These are phyloP conservation scores for Lipomyces spencermartinsiae DNA, from an alignment of 805 yeast genomes.

Conservation along the genomic window DNA sequence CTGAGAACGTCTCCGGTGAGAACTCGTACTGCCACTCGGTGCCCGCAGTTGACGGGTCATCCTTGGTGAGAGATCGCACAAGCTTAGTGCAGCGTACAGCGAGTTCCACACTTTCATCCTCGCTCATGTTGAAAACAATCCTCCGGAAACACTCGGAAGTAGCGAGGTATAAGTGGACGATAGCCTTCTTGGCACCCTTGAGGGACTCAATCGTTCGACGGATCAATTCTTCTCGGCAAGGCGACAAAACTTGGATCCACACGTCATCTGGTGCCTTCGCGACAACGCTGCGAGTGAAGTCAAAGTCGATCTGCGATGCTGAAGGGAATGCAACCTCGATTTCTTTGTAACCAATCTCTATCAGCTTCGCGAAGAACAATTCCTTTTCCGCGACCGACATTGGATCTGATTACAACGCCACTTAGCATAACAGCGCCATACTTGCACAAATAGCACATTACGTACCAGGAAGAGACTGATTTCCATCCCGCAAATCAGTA, in stretches of 20 bases:
- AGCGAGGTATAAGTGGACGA: conserved; percentile 77
- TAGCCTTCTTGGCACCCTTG: conserved; percentile 76
- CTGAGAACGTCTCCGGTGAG: conserved; percentile 81
- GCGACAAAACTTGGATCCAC: conserved; percentile 74
- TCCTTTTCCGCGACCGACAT: conserved; percentile 83
- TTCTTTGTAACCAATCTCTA: conserved; percentile 79
- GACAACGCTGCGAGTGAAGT: conserved; percentile 76
- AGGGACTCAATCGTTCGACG: conserved; percentile 73
- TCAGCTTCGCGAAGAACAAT: conserved; percentile 68
- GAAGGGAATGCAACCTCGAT: conserved; percentile 84
- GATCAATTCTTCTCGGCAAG: conserved; percentile 77
- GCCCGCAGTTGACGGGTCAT: conserved; percentile 57
- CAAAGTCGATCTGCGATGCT: conserved; percentile 81
- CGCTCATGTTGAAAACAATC: conserved; percentile 67
- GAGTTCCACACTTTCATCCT: conserved; percentile 60
- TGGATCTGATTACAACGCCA: conserved; percentile 52
- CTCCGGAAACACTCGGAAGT: conserved; percentile 76
- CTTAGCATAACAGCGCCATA: not conserved
- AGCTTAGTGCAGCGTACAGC: conserved; percentile 69
- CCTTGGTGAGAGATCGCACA: conserved; percentile 72
- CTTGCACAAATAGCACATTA: not conserved
- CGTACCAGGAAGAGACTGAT: conserved; percentile 74
- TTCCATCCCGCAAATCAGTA: conserved; percentile 83
- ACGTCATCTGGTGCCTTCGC: conserved; percentile 79
- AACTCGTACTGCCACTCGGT: conserved; percentile 80